Conservation (phyloP, 2,329 filamentous ascomycete species). For the Epichloe coenophiala region DNA sequence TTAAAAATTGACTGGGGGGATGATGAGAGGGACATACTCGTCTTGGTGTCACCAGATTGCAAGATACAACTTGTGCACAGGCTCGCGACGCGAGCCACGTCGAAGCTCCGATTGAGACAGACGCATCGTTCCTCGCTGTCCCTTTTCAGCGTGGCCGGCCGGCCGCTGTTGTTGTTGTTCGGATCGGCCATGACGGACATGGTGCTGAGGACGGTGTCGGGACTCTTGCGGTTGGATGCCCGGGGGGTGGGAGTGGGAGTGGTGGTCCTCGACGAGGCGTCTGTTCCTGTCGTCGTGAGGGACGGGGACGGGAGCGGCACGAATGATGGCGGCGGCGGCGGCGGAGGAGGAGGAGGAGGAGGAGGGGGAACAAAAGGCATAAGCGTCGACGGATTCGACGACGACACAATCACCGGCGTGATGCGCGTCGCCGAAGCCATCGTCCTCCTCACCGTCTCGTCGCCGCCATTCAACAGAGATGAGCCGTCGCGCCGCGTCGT, state of each 20-base stretch:
- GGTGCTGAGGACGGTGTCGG: slow-evolving; percentile 1
- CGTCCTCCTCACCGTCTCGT: neutral
- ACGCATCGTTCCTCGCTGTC: slow-evolving; percentile 22
- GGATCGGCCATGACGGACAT: neutral
- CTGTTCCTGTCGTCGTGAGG: no score
- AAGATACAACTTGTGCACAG: slow-evolving; percentile 26
- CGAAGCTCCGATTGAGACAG: slow-evolving; percentile 26
- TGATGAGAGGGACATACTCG: slow-evolving; percentile 12
- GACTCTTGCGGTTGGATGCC: neutral
- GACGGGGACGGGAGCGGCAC: neutral
- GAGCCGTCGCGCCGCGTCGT: neutral
- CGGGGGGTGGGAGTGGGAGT: neutral
- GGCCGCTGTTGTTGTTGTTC: neutral
- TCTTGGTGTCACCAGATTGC: slow-evolving; percentile 16
- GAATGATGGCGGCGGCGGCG: neutral
- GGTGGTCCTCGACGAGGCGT: neutral
- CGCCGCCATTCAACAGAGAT: neutral
- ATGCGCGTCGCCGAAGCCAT: slow-evolving; percentile 3
- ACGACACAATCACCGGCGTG: slow-evolving; percentile 1
- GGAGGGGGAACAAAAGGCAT: no score
- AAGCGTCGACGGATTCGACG: neutral
- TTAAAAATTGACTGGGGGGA: slow-evolving; percentile 3
- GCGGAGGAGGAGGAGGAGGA: neutral
- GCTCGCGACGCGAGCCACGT: slow-evolving; percentile 23
- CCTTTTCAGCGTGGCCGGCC: neutral